Base-by-base conservation (phyloP, 23 red algal genomes). In the Cyanidioschyzon merolae region DNA sequence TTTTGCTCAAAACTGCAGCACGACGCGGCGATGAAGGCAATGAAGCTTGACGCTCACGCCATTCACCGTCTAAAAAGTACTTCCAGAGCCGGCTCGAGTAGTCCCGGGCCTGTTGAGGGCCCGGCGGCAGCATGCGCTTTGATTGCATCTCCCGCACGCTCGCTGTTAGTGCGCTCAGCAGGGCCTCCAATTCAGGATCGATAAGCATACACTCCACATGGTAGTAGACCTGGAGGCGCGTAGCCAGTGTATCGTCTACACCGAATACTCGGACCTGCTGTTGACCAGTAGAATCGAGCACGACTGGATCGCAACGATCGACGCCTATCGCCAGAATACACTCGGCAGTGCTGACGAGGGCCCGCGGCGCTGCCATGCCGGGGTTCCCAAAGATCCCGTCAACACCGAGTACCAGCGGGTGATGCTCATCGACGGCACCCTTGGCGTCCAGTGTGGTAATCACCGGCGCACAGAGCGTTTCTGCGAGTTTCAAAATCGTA, bases 151-250 rank as follows among this genome's bases (percentile, higher is more conserved):
- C 12, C 12, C 32, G n/a, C 29, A 71, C 63, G 7, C 7, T 3
- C 32, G 12, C 63, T 35, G 63, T 32, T 27, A 71, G 29, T 71
- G 63, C 12, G n/a, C 32, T 35, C 63, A 71, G 63, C 12, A 71
- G 16, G 7, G 7, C 7, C 63, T 25, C n/a, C 63, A 71, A 27
- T 3, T 32, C 7, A 3, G 21, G n/a, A 35, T 71, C 63, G 7
- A 71, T 32, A 7, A 71, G 32, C 63, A 71, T 71, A 25, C 21
- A 32, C 63, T 71, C 63, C 16, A 71, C 63, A 3, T 32, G 63
- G 30, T 71, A 71, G 63, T 71, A 71, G n/a, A 71, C 63, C 63
- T 25, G 63, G 2, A 71, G 63, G 63, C 63, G 63, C 16, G 63
- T 71, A 27, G n/a, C 21, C 12, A 71, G 63, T 27, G 63, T 35